Base-by-base conservation (phyloP, 495 filamentous ascomycete genomes). In the Hypomontagnella submonticulosa region DNA sequence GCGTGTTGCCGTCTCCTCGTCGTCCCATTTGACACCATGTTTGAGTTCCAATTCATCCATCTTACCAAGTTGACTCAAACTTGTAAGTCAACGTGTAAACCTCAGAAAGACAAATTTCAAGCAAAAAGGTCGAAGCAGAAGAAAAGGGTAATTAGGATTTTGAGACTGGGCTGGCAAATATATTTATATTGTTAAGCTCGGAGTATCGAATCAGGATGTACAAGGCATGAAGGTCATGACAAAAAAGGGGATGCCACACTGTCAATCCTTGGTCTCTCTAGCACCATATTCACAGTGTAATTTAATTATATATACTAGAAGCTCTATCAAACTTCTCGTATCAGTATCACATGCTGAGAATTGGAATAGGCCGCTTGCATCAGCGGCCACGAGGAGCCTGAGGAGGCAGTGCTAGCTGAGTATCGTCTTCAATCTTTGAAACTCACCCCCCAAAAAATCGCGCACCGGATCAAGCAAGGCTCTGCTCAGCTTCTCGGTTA, bases 11-110 rank as follows among this genome's bases (percentile, higher is more conserved):
- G n/a, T n/a, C 46, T 52, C 70, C 42, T 79, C 75, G 3, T 69
- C 70, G 12, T 74, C 66, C 75, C 76, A 78, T 61, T 72, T 76
- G n/a, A 79, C 12, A 5, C 38, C 53, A 19, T 50, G 57, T 43
- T 73, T 72, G 7, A 71, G 57, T 16, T 74, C 71, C 0, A 51
- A 59, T 9, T 70, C 63, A 15, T 71, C 67, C 64, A 67, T 67
- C 49, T 59, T 12, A 38, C 12, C 18, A 13, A 43, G 19, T 51
- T 34, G 19, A 8, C 37, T 42, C n/a, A 47, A 23, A n/a, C 1
- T 23, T 51, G 12, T 42, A 52, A 60, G 44, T 56, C 48, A 5
- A 40, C 8, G 41, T 36, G 50, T n/a, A 20, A 4, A 49, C 13
- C 15, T 20, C 4, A 46, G n/a, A 11, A 27, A 18, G 19, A 42